Base-by-base conservation (phyloP, 495 filamentous ascomycete genomes). In the Xylaria grammica region DNA sequence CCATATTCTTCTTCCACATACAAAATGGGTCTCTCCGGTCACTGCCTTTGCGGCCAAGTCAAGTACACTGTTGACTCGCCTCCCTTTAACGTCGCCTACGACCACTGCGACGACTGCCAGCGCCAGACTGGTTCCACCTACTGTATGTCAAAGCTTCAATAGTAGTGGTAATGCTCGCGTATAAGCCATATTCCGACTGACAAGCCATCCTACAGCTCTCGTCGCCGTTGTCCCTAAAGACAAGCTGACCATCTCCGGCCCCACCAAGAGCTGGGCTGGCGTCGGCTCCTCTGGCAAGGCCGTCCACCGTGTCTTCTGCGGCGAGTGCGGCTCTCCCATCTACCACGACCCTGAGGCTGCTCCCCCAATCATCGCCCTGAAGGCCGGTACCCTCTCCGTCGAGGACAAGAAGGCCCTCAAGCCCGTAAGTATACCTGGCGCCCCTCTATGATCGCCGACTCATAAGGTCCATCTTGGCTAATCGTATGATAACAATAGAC, bases 71-170 rank as follows among this genome's bases (percentile, higher is more conserved):
- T 79, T 48, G 84, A 85, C 70, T 72, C 84, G 30, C 84, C 87
- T 15, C 87, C 87, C 44, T 40, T 84, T 58, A 50, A 86, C 65
- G 83, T 82, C 30, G 87, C 80, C 67, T 90, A 90, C 71, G 87
- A 90, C 69, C 87, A 90, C 79, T 90, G 87, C 69, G 87, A 90
- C 67, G 87, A 89, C 73, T 90, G 87, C 81, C 87, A 90, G 72
- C 86, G 87, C 67, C 87, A 90, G 75, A 81, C 78, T 55, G 87
- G 87, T 59, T 89, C 86, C 8, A 88, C 86, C 61, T 90, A 90
- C 72, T 90, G 87, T 90, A 75, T 51, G 79, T 69, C 34, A 15
- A 48, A 8, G 1, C 50, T 29, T 20, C n/a, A n/a, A 29, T 11
- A 29, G 32, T 24, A 26, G 3, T 50, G 8, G 4, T 26, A 29